A percentile compares a stretch with the other conserved stretches of the same genome.
phyloP scores from a whole-genome alignment of 495 filamentous ascomycete genomes.

The Poronia punctata region DNA sequence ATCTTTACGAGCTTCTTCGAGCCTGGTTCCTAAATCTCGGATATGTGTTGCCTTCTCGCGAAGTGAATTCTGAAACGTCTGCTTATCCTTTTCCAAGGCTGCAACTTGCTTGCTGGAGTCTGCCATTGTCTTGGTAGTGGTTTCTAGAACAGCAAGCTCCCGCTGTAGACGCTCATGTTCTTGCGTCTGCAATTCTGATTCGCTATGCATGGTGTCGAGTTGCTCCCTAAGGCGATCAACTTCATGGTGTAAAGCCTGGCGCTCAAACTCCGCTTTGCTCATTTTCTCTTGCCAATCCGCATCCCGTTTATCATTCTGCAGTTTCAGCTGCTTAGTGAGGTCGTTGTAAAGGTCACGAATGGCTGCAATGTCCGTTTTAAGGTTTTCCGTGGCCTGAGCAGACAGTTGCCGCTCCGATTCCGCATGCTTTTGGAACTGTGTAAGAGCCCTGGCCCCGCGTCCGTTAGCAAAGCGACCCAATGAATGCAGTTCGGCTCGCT shows the following conservation, averaged over 20 bases:
- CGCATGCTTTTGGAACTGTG: conserved; percentile 2
- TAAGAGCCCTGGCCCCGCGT: neutral
- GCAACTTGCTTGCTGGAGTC: neutral
- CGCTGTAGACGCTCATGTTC: conserved; percentile 4
- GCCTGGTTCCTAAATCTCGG: conserved; percentile 6
- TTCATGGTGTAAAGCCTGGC: conserved; percentile 10
- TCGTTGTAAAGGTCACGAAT: neutral
- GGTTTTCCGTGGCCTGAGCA: neutral
- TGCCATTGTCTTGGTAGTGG: neutral
- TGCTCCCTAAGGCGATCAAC: conserved; percentile 19
- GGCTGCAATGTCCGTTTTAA: conserved; percentile 3
- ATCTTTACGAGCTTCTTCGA: conserved; percentile 15
- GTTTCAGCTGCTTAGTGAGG: conserved; percentile 2
- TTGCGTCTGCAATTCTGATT: neutral
- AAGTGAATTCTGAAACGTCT: conserved; percentile 4
- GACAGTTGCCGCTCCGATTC: conserved; percentile 4
- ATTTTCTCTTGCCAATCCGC: conserved; percentile 15
- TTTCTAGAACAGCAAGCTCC: conserved; percentile 9
- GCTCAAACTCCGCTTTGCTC: conserved; percentile 6
- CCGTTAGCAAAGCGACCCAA: neutral
- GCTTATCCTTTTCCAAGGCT: conserved; percentile 7
- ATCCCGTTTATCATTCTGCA: conserved; percentile 4
- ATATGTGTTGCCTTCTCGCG: conserved; percentile 9
- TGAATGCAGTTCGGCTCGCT: neutral
- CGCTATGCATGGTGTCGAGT: conserved; percentile 10